These are phyloP conservation scores for Juncus inflexus DNA, from an alignment of 176 grass and related monocot genomes.

Conservation along the genomic window DNA sequence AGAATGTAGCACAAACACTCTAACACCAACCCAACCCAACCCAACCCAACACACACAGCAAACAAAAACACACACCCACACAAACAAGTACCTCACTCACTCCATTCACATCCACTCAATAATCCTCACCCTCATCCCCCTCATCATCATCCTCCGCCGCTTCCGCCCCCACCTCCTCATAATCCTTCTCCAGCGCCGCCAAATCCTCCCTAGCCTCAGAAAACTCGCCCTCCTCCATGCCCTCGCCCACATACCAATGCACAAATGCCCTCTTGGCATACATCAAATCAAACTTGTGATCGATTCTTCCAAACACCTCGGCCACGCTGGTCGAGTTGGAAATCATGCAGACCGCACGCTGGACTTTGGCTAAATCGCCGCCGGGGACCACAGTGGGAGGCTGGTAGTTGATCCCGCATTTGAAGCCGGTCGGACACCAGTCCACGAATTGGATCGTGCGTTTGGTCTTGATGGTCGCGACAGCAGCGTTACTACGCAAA, in stretches of 20 bases:
- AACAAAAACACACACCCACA: no score
- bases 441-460: conserved; percentile 26
- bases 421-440: conserved; percentile 26
- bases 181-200: neutral
- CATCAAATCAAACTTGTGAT: neutral
- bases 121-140: conserved; percentile 17
- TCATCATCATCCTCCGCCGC: conserved; percentile 23
- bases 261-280: conserved; percentile 12
- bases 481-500: conserved; percentile 1
- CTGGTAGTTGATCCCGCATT: neutral
- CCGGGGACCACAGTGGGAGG: conserved; percentile 10
- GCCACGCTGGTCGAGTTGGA: conserved; percentile 23
- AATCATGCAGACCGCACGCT: conserved; percentile 26
- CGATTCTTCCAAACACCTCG: conserved; percentile 21
- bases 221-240: conserved; percentile 29
- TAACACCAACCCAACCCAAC: no score
- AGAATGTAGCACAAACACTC: no score
- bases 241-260: conserved; percentile 21
- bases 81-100: no score
- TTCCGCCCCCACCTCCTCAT: conserved; percentile 26
- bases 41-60: no score
- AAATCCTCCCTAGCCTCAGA: conserved; percentile 24
- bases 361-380: conserved; percentile 20
- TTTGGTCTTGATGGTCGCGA: conserved; percentile 26
- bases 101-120: no score